Evolutionary conservation across 106 monocot genomes (phyloP), one percentile per base, ranked within the genome.

Genomic region (Platanthera guangdongensis): DNA sequence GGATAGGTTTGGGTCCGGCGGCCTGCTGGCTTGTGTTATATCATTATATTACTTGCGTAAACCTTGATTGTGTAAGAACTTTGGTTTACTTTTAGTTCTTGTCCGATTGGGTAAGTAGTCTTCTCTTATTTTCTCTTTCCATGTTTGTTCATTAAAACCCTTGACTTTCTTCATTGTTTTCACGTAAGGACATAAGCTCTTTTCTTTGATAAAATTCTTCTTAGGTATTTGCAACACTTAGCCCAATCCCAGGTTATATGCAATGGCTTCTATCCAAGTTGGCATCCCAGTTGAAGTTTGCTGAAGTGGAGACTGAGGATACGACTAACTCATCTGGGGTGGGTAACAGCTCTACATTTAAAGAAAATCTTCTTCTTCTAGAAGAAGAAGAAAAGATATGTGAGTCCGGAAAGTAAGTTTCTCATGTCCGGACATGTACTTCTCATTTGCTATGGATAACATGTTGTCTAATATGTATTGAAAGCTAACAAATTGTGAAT

Each of bases 151-250:
- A 19, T 25, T 65, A 32, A 25, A 65, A 32, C 65, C 9, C 30
- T 3, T 65, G 30, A 32, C 32, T 65, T 30, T 6, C 11, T 65
- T 65, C 22, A 22, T 8, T 63, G 5, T 8, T 7, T 22, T 21
- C 25, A 63, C 22, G 21, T 63, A 21, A 7, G 8, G 9, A 9
- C 62, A 65, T 65, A 65, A 65, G 8, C 12, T 28, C 28, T n/a
- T 25, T 25, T 7, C 64, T 10, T 11, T 65, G 11, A 3, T 16
- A 39, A 14, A 47, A 9, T 82, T 73, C 48, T 78, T 25, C 68
- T 16, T 53, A 94, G 94, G 85, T 75, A 47, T 94, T 88, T 83
- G 90, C 94, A 74, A 94, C 94, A 49, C 90, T 94, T 73, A 94
- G 94, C 69, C 94, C 94, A 39, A 85, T 94, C 57, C 90, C 94